Base-by-base conservation (phyloP, 352 stramenopile genomes). In the Phytophthora ohioensis region DNA sequence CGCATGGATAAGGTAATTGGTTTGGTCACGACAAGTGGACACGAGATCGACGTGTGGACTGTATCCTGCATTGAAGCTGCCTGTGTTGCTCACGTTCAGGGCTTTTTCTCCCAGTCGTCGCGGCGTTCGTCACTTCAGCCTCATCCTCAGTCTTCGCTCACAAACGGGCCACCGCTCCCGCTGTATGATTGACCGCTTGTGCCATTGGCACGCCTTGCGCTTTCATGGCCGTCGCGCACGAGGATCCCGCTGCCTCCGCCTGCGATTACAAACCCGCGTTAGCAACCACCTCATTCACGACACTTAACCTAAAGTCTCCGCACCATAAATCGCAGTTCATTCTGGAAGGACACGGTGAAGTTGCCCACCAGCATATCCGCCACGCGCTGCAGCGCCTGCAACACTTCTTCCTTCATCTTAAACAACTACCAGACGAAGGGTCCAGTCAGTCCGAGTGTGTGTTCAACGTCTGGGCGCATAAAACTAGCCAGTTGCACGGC, bases 321-420 rank as follows among this genome's bases (percentile, higher is more conserved):
- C 49, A 95, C 88, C 88, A 95, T 95, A 59, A 95, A 93, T 58
- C 88, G 88, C 49, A 95, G 73, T 56, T 95, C 88, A 58, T 95
- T 95, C 73, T 95, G 84, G 68, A 95, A 90, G 10, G 88, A 93
- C 34, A 83, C 85, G 0, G 80, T 85, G 63, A 95, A 95, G 80
- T 93, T 93, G 46, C 81, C 84, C 21, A 95, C 88, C 46, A 95
- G 59, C 56, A 95, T 76, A 59, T 92, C 76, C 38, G 85, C 87
- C 39, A 95, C 77, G 57, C 76, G 73, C 69, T 92, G 81, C 11
- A 94, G 58, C 51, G 67, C 83, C 34, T 78, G 80, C 65, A 83
- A 68, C 69, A 92, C 43, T 71, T 84, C 83, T 2, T 79, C 62
- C 80, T 92, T 92, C 84, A 94, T 94, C 30, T 13, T 57, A 27